phyloP scores from a whole-genome alignment of 2,329 filamentous ascomycete species.

The Knufia fluminis region DNA sequence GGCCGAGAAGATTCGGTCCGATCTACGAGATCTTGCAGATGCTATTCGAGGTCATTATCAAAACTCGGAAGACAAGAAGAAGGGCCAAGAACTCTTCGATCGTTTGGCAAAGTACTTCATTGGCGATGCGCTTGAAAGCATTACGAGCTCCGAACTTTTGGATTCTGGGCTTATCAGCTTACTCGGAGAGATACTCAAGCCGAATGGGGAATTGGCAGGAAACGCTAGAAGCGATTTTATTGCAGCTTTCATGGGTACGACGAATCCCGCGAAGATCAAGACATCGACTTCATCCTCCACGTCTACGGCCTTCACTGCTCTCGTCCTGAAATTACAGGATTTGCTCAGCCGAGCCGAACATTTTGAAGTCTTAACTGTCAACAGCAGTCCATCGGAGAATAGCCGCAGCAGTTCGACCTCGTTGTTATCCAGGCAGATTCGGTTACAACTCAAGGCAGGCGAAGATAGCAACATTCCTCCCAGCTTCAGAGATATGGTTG shows the following conservation, averaged over 20 bases:
- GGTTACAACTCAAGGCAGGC: slow-evolving; percentile 78
- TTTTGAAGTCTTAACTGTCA: slow-evolving; percentile 93
- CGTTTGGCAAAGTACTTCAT: slow-evolving; percentile 77
- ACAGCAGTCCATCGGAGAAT: slow-evolving; percentile 82
- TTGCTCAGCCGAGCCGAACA: slow-evolving; percentile 92
- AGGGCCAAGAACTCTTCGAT: slow-evolving; percentile 59
- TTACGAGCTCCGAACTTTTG: slow-evolving; percentile 89
- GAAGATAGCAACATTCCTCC: slow-evolving; percentile 84
- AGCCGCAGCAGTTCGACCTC: slow-evolving; percentile 85
- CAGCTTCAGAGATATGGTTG: slow-evolving; percentile 88
- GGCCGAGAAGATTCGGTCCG: slow-evolving; percentile 63
- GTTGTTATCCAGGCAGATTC: slow-evolving; percentile 93
- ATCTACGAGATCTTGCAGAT: slow-evolving; percentile 60
- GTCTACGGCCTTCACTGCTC: slow-evolving; percentile 75
- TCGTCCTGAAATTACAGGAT: slow-evolving; percentile 92
- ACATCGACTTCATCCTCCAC: slow-evolving; percentile 55
- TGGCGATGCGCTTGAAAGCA: slow-evolving; percentile 77
- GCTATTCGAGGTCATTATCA: slow-evolving; percentile 67
- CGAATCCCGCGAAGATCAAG: slow-evolving; percentile 51
- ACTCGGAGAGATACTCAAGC: slow-evolving; percentile 63
- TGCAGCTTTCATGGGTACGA: slow-evolving; percentile 80
- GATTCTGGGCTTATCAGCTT: slow-evolving; percentile 82
- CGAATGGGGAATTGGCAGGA: slow-evolving; percentile 15
- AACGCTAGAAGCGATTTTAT: slow-evolving; percentile 74
- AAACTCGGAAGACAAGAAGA: slow-evolving; percentile 24